phyloP scores from a whole-genome alignment of 345 rosid genomes.

The Erucastrum elatum region DNA sequence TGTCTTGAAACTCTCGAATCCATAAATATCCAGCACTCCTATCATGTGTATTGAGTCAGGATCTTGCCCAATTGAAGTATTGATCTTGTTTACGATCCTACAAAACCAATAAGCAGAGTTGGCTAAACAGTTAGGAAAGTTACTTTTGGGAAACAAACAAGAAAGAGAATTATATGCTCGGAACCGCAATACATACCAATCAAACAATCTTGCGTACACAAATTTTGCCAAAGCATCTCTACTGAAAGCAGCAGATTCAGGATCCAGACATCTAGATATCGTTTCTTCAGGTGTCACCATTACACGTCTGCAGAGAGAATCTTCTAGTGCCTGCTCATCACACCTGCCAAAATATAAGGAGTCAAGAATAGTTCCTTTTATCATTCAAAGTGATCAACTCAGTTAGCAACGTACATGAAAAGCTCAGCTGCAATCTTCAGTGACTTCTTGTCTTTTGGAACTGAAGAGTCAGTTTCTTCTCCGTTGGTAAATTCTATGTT shows the following conservation, averaged over 20 bases:
- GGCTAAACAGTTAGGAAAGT: not conserved
- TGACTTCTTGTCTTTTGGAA: slow-evolving; percentile 84
- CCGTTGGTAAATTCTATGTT: slow-evolving; percentile 91
- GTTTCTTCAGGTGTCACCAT: slow-evolving; percentile 98
- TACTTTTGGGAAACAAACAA: not conserved
- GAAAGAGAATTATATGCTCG: not conserved
- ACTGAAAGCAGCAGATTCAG: slow-evolving; percentile 73
- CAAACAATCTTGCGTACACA: slow-evolving; percentile 90
- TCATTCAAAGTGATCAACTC: slow-evolving; percentile 13
- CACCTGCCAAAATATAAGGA: slow-evolving; percentile 59
- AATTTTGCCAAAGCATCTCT: slow-evolving; percentile 96
- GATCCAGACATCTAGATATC: slow-evolving; percentile 91
- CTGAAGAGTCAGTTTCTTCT: slow-evolving; percentile 82
- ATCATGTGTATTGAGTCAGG: not conserved
- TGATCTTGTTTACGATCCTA: not conserved
- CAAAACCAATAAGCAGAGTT: not conserved
- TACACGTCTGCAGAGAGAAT: slow-evolving; percentile 90
- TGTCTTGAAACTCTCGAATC: slow-evolving; percentile 98
- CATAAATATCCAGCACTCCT: slow-evolving; percentile 72
- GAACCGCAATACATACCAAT: slow-evolving; percentile 67
- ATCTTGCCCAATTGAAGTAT: not conserved
- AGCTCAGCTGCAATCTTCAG: slow-evolving; percentile 88
- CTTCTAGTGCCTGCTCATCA: slow-evolving; percentile 78
- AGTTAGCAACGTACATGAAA: slow-evolving; percentile 53
- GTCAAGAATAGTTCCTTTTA: slow-evolving; percentile 15